A percentile compares a stretch with the other conserved stretches of the same genome.
Evolutionary conservation across 495 filamentous ascomycete genomes (phyloP).

Genomic region (Penicillium argentinense): DNA sequence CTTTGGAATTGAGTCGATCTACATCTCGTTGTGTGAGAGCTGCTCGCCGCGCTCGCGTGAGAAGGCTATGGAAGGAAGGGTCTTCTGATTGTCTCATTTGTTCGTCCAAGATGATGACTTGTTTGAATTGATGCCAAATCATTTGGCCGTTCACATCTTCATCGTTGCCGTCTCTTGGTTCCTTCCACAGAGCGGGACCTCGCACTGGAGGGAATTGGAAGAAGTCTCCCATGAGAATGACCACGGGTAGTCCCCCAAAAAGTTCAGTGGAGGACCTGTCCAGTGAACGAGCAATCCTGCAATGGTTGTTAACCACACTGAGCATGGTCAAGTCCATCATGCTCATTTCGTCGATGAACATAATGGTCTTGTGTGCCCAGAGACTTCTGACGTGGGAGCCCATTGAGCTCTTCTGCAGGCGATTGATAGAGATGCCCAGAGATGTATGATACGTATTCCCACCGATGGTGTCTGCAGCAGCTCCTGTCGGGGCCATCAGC

Average conservation of each 20-base stretch:
- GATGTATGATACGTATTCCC: no score
- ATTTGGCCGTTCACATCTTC: background rate
- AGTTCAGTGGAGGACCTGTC: no score
- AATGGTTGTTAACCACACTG: background rate
- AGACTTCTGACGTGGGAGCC: background rate
- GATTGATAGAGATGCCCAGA: background rate
- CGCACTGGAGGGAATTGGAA: no score
- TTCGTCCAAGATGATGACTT: constrained; percentile 4
- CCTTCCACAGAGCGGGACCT: no score
- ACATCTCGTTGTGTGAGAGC: background rate
- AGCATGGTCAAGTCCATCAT: background rate
- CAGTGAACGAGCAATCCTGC: no score
- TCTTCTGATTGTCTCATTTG: constrained; percentile 8
- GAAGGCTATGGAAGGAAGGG: constrained; percentile 1
- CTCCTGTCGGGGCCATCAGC: no score
- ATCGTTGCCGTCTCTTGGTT: no score
- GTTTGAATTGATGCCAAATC: background rate
- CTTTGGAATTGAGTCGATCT: background rate
- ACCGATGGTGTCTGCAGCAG: no score
- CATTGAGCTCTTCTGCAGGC: background rate
- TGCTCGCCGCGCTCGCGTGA: background rate
- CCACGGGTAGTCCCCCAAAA: no score
- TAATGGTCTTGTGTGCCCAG: constrained; percentile 5
- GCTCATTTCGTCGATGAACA: constrained; percentile 8
- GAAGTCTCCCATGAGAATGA: no score